A percentile compares a stretch with the other conserved stretches of the same genome.
phyloP scores from a whole-genome alignment of 1,139 yeast species.

The Saccharomyces hybrid region DNA sequence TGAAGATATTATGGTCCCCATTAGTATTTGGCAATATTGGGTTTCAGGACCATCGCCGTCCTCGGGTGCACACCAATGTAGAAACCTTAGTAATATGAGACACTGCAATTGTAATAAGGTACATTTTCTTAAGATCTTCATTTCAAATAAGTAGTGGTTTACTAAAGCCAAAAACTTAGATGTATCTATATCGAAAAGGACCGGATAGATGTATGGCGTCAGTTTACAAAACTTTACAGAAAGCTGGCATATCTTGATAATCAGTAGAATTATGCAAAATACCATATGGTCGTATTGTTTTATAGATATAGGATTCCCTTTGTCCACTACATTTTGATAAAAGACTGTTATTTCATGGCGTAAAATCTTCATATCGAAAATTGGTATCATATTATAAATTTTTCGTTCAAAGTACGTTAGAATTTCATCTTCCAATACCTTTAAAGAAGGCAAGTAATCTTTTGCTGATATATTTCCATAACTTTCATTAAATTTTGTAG shows the following conservation, averaged over 20 bases:
- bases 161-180: conserved; percentile 21
- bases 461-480: conserved; percentile 8
- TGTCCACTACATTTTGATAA: conserved; percentile 13
- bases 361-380: conserved; percentile 18
- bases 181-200: conserved; percentile 17
- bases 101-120: conserved; percentile 25
- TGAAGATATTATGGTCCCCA: conserved; percentile 26
- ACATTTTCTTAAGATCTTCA: conserved; percentile 24
- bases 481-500: conserved; percentile 6
- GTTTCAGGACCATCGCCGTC: conserved; percentile 29
- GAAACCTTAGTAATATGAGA: conserved; percentile 23
- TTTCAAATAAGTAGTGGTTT: conserved; percentile 19
- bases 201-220: conserved; percentile 7
- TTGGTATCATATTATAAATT: conserved; percentile 20
- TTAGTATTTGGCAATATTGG: conserved; percentile 25
- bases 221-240: conserved; percentile 19
- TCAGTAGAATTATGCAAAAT: conserved; percentile 20
- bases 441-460: conserved; percentile 15
- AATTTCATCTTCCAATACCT: conserved; percentile 15
- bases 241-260: conserved; percentile 21
- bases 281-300: conserved; percentile 25
- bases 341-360: conserved; percentile 12
- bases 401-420: conserved; percentile 19
- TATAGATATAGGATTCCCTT: conserved; percentile 8
- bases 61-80: conserved; percentile 31